A percentile compares a stretch with the other conserved stretches of the same genome.
Conservation (phyloP, 2,329 filamentous ascomycete genomes). For the Ambrosiella cleistominuta region DNA sequence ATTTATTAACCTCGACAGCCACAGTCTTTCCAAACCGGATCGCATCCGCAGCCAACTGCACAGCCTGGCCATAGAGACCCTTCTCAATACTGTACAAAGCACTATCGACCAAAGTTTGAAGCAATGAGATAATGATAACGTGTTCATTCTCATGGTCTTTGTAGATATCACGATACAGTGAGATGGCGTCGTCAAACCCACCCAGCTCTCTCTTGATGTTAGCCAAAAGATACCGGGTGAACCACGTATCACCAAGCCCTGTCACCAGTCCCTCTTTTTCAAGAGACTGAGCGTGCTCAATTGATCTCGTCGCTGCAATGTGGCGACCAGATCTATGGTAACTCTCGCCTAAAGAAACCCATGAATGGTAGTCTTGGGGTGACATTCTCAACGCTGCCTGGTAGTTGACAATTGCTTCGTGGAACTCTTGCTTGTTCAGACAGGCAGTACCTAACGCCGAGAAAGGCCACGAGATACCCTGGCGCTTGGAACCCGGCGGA, state of each 20-base stretch:
- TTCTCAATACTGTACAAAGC: slow-evolving; percentile 61
- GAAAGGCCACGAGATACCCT: slow-evolving; percentile 89
- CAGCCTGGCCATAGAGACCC: slow-evolving; percentile 71
- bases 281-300: slow-evolving; percentile 65
- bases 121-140: slow-evolving; percentile 69
- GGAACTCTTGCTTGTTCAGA: slow-evolving; percentile 82
- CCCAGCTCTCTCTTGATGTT: slow-evolving; percentile 87
- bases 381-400: slow-evolving; percentile 72
- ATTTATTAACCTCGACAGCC: slow-evolving; percentile 40
- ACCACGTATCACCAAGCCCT: slow-evolving; percentile 58
- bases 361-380: slow-evolving; percentile 82
- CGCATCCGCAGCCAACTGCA: slow-evolving; percentile 50
- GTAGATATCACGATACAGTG: slow-evolving; percentile 59
- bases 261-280: slow-evolving; percentile 36
- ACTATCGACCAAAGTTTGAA: slow-evolving; percentile 76
- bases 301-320: slow-evolving; percentile 83
- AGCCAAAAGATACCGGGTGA: slow-evolving; percentile 88
- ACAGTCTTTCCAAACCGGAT: slow-evolving; percentile 50
- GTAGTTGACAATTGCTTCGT: slow-evolving; percentile 78
- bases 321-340: slow-evolving; percentile 89
- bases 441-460: slow-evolving; percentile 86
- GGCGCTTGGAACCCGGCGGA: slow-evolving; percentile 80
- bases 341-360: slow-evolving; percentile 91
- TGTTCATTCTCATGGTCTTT: slow-evolving; percentile 53
- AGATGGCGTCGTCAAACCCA: slow-evolving; percentile 70